Evolutionary conservation across 2,329 filamentous ascomycete genomes (phyloP).

Genomic region (Aspergillus novofumigatus): DNA sequence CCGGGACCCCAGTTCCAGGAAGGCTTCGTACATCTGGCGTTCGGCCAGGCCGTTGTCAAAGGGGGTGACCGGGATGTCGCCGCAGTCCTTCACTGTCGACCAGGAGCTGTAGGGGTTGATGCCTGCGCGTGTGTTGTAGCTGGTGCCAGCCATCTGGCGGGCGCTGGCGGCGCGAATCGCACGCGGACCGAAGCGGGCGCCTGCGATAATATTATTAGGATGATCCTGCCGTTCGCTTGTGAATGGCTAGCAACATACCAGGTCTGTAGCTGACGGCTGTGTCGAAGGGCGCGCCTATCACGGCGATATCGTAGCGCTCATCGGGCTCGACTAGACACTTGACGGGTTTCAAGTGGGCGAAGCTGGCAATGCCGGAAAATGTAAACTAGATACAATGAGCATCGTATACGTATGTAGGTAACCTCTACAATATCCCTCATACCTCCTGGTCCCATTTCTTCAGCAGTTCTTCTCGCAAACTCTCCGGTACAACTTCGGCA

Average conservation of each 20-base stretch:
- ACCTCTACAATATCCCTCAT: constrained; percentile 5
- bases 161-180: constrained; percentile 81
- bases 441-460: constrained; percentile 48
- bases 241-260: constrained; percentile 41
- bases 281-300: constrained; percentile 70
- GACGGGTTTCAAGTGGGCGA: constrained; percentile 65
- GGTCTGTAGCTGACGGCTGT: constrained; percentile 68
- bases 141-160: constrained; percentile 73
- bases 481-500: constrained; percentile 35
- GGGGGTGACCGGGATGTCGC: constrained; percentile 81
- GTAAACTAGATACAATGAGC: constrained; percentile 46
- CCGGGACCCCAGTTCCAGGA: constrained; percentile 61
- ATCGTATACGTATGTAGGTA: background rate
- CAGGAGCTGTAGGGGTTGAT: constrained; percentile 81
- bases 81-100: constrained; percentile 80
- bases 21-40: constrained; percentile 78
- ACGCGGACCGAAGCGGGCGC: constrained; percentile 78
- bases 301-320: constrained; percentile 64
- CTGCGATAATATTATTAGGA: constrained; percentile 15
- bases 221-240: background rate
- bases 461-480: constrained; percentile 40
- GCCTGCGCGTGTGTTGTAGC: constrained; percentile 75
- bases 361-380: constrained; percentile 71
- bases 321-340: constrained; percentile 66
- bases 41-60: constrained; percentile 81